Evolutionary conservation across 2,329 filamentous ascomycete species (phyloP).

Genomic region (Penicillium sp.): DNA sequence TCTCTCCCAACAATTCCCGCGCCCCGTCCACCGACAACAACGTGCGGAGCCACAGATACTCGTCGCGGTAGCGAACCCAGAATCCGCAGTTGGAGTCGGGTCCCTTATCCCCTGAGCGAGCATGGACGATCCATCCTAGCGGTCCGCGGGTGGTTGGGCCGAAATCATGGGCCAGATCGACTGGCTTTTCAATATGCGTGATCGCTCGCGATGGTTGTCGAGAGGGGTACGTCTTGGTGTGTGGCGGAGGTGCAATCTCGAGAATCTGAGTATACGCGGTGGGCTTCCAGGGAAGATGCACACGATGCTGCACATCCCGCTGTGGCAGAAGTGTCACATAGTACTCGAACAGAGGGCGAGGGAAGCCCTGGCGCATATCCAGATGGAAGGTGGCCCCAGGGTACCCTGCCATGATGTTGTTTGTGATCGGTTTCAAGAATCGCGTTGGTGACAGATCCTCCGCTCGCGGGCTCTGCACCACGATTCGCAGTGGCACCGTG

Average conservation of each 20-base stretch:
- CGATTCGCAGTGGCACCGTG: constrained; percentile 41
- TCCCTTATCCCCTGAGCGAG: constrained; percentile 43
- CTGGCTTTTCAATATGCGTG: constrained; percentile 6
- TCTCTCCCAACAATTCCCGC: constrained; percentile 18
- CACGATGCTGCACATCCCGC: constrained; percentile 20
- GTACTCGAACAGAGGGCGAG: constrained; percentile 32
- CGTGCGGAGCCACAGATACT: constrained; percentile 42
- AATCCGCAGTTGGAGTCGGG: constrained; percentile 46
- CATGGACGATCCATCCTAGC: constrained; percentile 35
- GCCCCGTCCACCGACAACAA: constrained; percentile 17
- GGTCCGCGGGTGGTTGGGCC: constrained; percentile 24
- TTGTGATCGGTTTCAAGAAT: constrained; percentile 36
- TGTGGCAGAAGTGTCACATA: constrained; percentile 28
- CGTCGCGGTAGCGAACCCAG: constrained; percentile 41
- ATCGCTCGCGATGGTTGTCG: constrained; percentile 21
- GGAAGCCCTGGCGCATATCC: constrained; percentile 32
- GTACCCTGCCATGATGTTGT: constrained; percentile 41
- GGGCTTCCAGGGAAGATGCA: constrained; percentile 27
- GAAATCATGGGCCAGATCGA: constrained; percentile 19
- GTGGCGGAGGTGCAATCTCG: constrained; percentile 18
- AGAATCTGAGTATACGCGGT: constrained; percentile 18
- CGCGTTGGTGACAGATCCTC: constrained; percentile 30
- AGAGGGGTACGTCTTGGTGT: constrained; percentile 19
- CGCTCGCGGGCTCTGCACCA: constrained; percentile 44
- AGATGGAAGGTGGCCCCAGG: constrained; percentile 34